Percentiles rank a stretch among this genome's conserved stretches.
Evolutionary conservation across 352 stramenopile genomes (phyloP).

Genomic region (Bremia lactucae): DNA sequence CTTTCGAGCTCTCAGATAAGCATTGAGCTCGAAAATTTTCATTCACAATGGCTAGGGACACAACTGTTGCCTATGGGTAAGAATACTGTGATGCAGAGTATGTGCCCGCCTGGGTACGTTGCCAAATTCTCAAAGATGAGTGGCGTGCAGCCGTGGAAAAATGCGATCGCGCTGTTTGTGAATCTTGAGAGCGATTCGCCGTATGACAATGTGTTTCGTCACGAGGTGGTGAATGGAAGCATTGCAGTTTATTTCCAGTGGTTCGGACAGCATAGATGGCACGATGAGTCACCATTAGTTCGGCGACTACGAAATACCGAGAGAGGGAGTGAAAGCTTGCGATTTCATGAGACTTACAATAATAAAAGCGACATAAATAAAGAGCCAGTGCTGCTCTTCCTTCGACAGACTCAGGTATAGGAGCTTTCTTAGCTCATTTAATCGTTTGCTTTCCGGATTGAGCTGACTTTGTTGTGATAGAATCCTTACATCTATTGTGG

Average conservation of each 20-base stretch:
- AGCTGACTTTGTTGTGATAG: background rate
- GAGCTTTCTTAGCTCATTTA: background rate
- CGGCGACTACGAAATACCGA: constrained; percentile 18
- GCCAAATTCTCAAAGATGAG: constrained; percentile 34
- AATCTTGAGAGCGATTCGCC: constrained; percentile 23
- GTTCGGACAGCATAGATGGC: constrained; percentile 32
- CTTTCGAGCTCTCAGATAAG: constrained; percentile 19
- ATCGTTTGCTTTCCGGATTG: background rate
- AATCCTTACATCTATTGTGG: constrained; percentile 63
- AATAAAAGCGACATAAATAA: background rate
- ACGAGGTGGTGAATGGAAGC: constrained; percentile 8
- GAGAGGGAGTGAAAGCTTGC: constrained; percentile 20
- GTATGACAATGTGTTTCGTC: constrained; percentile 44
- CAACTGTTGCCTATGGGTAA: constrained; percentile 46
- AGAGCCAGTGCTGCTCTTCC: constrained; percentile 38
- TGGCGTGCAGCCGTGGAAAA: constrained; percentile 40
- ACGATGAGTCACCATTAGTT: constrained; percentile 21
- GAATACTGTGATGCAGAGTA: constrained; percentile 31
- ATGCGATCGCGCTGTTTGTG: constrained; percentile 46
- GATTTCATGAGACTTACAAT: constrained; percentile 22
- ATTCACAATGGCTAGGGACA: constrained; percentile 35
- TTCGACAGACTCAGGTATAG: constrained; percentile 31
- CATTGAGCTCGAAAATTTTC: constrained; percentile 33
- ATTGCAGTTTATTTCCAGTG: constrained; percentile 41
- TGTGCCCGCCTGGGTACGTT: constrained; percentile 24